Evolutionary conservation across 1,139 yeast species (phyloP), one percentile per base, ranked within the genome.

Genomic region (Taiozyma sp.): DNA sequence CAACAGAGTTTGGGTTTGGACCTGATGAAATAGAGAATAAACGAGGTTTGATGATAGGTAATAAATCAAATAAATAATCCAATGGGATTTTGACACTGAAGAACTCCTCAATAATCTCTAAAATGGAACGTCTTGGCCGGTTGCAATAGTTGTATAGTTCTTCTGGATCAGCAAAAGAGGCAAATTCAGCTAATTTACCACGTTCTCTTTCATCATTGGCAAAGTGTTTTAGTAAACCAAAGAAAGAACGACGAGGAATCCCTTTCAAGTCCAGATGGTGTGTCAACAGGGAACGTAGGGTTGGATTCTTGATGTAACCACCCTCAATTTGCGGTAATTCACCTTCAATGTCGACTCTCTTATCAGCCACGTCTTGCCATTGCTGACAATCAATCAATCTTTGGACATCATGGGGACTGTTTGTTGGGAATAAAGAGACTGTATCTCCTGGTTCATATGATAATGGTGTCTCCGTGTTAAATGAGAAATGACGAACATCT

Each of bases 131-230:
- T 57, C 97, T 76, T 10, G 99, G 97, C 55, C 98, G 73, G 64
- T 90, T 87, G 16, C 96, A 96, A 66, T 93, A 93, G 65, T 93
- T 84, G 65, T 84, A 92, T 45, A 92, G 69, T 53, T 89, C 97
- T 62, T 92, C 92, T 49, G 77, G 72, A 48, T 87, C 91, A 49
- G 84, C 82, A 50, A 84, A 76, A 16, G 79, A 71, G n/a, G 87
- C 80, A 63, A 95, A 88, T 56, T 93, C 97, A 49, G 72, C 71
- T 46, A 93, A 72, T 61, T 89, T 87, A 50, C 85, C 95, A 47
- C 74, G 73, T 61, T 93, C 97, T 54, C 93, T 74, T 45, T 75
- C 79, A 52, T 79, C 80, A 28, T 79, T 74, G 4, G 93, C 84
- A 69, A 92, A 93, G 61, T 86, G 90, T 81, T 88, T 85, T 4